Base-by-base conservation (phyloP, 108 stramenopile species). In the Nannochloropsis gaditana region DNA sequence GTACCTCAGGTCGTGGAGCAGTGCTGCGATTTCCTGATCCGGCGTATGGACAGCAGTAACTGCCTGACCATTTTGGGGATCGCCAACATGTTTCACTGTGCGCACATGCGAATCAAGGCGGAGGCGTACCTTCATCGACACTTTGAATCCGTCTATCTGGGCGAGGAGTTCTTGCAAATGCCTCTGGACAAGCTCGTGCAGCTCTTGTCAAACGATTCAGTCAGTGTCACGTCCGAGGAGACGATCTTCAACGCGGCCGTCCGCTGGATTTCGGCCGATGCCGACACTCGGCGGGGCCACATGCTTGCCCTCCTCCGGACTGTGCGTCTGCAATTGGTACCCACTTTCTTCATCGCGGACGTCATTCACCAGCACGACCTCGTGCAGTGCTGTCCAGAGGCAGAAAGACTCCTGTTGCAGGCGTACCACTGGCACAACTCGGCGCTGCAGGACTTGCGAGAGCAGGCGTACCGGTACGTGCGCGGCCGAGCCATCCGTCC, bases 341-440 rank as follows among this genome's bases (percentile, higher is more conserved):
- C 83, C 11, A 79, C 43, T 11, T 21, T 21, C 45, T 47, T 42
- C 21, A 84, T 84, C 21, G 83, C 83, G 21, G 41, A 81, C 21
- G 80, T 81, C 41, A 42, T 84, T 5, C 83, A 84, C 73, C 31
- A 42, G 11, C 43, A 41, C 6, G 21, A 21, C 0, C 73, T 47
- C 21, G 41, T 79, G 21, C 21, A 84, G 21, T 11, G 9, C 44
- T 84, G 83, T 21, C 43, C 21, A 21, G 83, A 44, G 21, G 73
- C 43, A 5, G 44, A 44, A 41, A 47, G 31, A 11, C 59, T 41
- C 73, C 83, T 84, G 21, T 9, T 84, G 9, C 41, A 84, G 11
- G 83, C 83, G 83, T 84, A 84, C 21, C 79, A 21, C 19, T 84
- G 83, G 83, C 83, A 84, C 45, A 31, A 73, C n/a, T 73, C 59